Conservation (phyloP, 257 asterid species). For the Penstemon barbatus region DNA sequence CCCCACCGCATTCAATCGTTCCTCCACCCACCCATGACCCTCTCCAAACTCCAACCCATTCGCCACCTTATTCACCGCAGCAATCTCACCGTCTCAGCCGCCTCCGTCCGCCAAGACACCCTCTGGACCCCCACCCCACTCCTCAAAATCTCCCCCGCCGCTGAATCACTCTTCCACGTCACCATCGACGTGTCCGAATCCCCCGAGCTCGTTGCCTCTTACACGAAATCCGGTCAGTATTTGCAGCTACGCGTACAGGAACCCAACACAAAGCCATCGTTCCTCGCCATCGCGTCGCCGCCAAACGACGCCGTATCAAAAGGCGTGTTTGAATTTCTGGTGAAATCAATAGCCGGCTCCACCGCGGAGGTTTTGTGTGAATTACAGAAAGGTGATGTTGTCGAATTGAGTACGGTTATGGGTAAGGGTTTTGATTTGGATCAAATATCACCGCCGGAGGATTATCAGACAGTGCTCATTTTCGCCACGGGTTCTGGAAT, state of each 20-base stretch:
- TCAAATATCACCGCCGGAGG: slow-evolving; percentile 64
- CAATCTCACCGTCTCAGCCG: slow-evolving; percentile 42
- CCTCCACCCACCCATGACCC: slow-evolving; percentile 53
- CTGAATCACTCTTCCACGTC: slow-evolving; percentile 64
- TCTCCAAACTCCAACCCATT: slow-evolving; percentile 42
- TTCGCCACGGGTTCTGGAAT: slow-evolving; percentile 99
- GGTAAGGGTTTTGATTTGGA: slow-evolving; percentile 83
- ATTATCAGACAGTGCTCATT: slow-evolving; percentile 67
- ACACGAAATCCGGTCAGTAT: slow-evolving; percentile 75
- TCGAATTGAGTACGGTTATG: slow-evolving; percentile 74
- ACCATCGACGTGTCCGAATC: slow-evolving; percentile 75
- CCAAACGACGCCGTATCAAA: slow-evolving; percentile 61
- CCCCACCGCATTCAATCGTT: slow-evolving; percentile 36
- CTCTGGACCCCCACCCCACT: slow-evolving; percentile 62
- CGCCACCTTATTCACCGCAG: slow-evolving; percentile 47
- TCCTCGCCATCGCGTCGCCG: slow-evolving; percentile 79
- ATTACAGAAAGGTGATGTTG: slow-evolving; percentile 73
- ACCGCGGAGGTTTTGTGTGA: slow-evolving; percentile 83
- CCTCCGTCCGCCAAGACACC: slow-evolving; percentile 51
- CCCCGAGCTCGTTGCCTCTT: slow-evolving; percentile 66
- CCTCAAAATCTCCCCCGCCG: slow-evolving; percentile 60
- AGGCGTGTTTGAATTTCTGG: slow-evolving; percentile 81
- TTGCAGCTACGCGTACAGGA: slow-evolving; percentile 67
- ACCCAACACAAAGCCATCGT: slow-evolving; percentile 49
- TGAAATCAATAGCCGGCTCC: slow-evolving; percentile 74